phyloP scores from a whole-genome alignment of 352 stramenopile species.

The Pythium sukuiense region DNA sequence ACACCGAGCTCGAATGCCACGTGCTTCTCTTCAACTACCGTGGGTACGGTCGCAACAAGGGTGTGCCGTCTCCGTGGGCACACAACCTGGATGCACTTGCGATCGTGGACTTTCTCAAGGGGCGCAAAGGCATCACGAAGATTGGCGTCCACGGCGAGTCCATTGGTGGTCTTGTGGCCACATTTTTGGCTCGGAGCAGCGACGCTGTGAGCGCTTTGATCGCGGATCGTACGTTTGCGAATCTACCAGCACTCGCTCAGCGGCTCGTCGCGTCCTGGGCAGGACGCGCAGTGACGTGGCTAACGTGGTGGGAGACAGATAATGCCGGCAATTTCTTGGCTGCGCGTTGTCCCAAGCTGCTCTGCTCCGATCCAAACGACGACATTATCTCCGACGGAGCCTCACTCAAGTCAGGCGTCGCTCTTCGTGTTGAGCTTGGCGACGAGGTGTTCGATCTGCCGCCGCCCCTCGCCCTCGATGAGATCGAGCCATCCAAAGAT shows the following conservation, averaged over 20 bases:
- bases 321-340: slow-evolving; percentile 75
- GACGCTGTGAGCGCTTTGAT: slow-evolving; percentile 67
- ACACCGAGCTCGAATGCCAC: slow-evolving; percentile 74
- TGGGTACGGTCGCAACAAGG: slow-evolving; percentile 75
- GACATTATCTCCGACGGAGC: slow-evolving; percentile 83
- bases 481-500: slow-evolving; percentile 2
- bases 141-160: slow-evolving; percentile 84
- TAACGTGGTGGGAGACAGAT: slow-evolving; percentile 84
- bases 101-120: slow-evolving; percentile 72
- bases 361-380: slow-evolving; percentile 81
- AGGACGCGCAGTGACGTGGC: slow-evolving; percentile 51
- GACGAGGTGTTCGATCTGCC: slow-evolving; percentile 30
- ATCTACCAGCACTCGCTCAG: slow-evolving; percentile 72
- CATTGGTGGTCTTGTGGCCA: slow-evolving; percentile 77
- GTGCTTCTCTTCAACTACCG: slow-evolving; percentile 89
- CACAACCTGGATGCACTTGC: slow-evolving; percentile 75
- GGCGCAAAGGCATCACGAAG: slow-evolving; percentile 44
- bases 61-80: slow-evolving; percentile 51
- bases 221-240: slow-evolving; percentile 82
- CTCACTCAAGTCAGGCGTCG: slow-evolving; percentile 82
- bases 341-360: slow-evolving; percentile 70
- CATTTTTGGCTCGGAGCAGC: slow-evolving; percentile 60
- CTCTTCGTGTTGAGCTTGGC: slow-evolving; percentile 59
- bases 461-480: slow-evolving; percentile 13
- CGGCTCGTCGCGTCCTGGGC: slow-evolving; percentile 78